These are phyloP conservation scores for Allium fistulosum DNA, from an alignment of 106 monocot genomes.

Conservation along the genomic window DNA sequence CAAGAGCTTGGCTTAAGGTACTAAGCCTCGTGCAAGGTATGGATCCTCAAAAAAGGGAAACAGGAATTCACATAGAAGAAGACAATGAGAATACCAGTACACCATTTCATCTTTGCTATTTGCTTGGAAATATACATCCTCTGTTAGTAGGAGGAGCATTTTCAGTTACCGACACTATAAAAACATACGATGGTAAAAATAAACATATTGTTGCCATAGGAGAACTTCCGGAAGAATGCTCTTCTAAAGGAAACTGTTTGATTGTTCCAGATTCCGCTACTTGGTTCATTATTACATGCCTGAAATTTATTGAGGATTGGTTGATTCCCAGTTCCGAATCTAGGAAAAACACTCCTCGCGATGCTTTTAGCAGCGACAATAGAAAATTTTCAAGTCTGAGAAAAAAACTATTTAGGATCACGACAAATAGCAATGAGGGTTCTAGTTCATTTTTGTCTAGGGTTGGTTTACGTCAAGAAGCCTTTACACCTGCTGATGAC, in stretches of 20 bases:
- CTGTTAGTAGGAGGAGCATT: slow-evolving; percentile 56
- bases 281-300: slow-evolving; percentile 52
- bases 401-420: slow-evolving; percentile 31
- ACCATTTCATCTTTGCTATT: slow-evolving; percentile 49
- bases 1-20: slow-evolving; percentile 51
- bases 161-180: slow-evolving; percentile 12
- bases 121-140: slow-evolving; percentile 48
- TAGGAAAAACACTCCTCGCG: background rate
- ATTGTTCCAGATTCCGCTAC: slow-evolving; percentile 25
- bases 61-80: slow-evolving; percentile 50
- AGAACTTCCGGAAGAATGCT: too few relatives aligned
- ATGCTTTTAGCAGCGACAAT: slow-evolving; percentile 1
- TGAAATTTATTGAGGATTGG: slow-evolving; percentile 65
- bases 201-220: background rate
- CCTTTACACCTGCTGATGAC: background rate
- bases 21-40: slow-evolving; percentile 71
- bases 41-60: slow-evolving; percentile 70
- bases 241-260: background rate
- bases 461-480: too few relatives aligned
- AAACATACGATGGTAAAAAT: background rate
- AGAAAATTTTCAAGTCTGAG: slow-evolving; percentile 20
- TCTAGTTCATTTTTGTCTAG: background rate
- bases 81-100: slow-evolving; percentile 47
- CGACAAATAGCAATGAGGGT: background rate
- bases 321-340: slow-evolving; percentile 26